phyloP scores from a whole-genome alignment of 2,329 filamentous ascomycete genomes.

The Sporothrix globosa region DNA sequence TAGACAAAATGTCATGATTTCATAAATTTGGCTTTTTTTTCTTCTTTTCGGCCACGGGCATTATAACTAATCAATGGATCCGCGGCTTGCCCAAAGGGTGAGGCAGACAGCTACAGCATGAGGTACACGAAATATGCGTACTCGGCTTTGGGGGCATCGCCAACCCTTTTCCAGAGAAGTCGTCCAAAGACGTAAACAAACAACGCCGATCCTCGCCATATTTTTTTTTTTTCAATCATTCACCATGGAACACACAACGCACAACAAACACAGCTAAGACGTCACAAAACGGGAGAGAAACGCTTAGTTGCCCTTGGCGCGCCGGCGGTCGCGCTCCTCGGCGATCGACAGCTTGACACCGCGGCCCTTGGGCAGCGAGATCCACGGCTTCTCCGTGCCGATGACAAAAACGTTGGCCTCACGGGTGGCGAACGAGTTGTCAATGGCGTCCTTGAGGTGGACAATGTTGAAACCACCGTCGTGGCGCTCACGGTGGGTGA shows the following conservation, averaged over 20 bases:
- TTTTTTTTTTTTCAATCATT: slow-evolving; percentile 5
- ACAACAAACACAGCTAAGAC: not conserved
- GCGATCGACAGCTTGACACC: slow-evolving; percentile 99
- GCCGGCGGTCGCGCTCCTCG: slow-evolving; percentile 98
- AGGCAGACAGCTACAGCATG: slow-evolving; percentile 19
- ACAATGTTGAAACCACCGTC: slow-evolving; percentile 99
- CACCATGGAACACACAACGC: not conserved
- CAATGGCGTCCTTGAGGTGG: slow-evolving; percentile 99
- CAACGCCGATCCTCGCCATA: slow-evolving; percentile 31
- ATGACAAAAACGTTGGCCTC: slow-evolving; percentile 99
- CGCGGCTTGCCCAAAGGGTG: not conserved
- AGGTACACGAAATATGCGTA: not conserved
- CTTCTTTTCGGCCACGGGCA: slow-evolving; percentile 21
- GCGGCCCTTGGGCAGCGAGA: slow-evolving; percentile 99
- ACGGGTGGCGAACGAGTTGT: slow-evolving; percentile 99
- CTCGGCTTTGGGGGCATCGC: not conserved
- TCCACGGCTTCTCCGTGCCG: slow-evolving; percentile 97
- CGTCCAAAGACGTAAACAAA: slow-evolving; percentile 19
- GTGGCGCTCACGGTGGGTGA: slow-evolving; percentile 99
- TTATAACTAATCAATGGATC: not conserved
- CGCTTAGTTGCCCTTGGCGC: slow-evolving; percentile 62
- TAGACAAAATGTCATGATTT: not conserved
- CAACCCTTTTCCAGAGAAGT: slow-evolving; percentile 1
- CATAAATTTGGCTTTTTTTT: slow-evolving; percentile 31
- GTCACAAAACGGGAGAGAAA: too few relatives aligned